A percentile compares a stretch with the other conserved stretches of the same genome.
Evolutionary conservation across 78 protist genomes (phyloP).

Genomic region (Bigelowiella natans): DNA sequence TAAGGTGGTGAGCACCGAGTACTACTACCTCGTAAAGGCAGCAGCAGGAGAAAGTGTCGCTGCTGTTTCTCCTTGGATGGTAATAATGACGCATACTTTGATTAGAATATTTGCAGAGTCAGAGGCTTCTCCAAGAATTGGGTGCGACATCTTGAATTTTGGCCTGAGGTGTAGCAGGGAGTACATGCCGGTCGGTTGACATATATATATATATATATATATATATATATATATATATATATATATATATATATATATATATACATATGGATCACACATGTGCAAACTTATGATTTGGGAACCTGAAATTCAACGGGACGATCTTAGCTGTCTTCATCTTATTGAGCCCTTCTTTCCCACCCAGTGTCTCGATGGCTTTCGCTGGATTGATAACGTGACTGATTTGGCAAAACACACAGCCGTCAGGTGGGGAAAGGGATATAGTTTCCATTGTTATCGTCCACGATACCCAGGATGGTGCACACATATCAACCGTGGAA

Average conservation of each 20-base stretch:
- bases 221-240: not conserved
- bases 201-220: not conserved
- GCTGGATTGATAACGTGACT: not conserved
- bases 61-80: too few relatives aligned
- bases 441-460: not conserved
- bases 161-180: too few relatives aligned
- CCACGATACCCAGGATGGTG: not conserved
- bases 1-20: too few relatives aligned
- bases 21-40: too few relatives aligned
- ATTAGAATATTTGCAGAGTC: not conserved
- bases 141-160: not conserved
- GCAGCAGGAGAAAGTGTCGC: too few relatives aligned
- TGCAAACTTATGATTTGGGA: not conserved
- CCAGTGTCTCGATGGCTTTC: too few relatives aligned
- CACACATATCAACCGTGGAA: too few relatives aligned
- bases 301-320: not conserved
- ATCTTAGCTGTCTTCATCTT: not conserved
- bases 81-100: not conserved
- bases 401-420: not conserved
- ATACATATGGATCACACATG: not conserved
- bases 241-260: not conserved
- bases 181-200: too few relatives aligned
- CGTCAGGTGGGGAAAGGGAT: not conserved
- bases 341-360: too few relatives aligned
- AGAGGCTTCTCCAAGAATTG: not conserved